phyloP scores from a whole-genome alignment of 2,329 filamentous ascomycete genomes.

The Fusarium buharicum region DNA sequence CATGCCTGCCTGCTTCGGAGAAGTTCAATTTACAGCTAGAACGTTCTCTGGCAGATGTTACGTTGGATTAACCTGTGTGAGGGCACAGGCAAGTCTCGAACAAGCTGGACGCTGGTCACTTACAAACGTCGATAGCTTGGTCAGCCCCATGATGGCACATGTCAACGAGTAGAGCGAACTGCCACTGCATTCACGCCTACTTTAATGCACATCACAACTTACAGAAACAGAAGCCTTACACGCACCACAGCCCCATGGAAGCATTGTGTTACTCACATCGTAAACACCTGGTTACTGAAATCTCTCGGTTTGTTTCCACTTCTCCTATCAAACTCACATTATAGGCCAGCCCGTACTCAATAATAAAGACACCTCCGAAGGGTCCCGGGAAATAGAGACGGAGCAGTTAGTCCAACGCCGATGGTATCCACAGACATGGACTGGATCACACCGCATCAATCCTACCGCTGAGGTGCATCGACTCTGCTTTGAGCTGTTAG shows the following conservation, averaged over 20 bases:
- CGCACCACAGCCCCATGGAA: background rate
- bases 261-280: background rate
- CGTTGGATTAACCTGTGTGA: background rate
- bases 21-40: background rate
- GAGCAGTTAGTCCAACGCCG: conserved; percentile 13
- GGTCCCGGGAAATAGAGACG: conserved; percentile 17
- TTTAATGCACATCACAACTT: background rate
- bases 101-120: conserved; percentile 1
- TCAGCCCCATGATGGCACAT: conserved; percentile 32
- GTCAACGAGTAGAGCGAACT: conserved; percentile 17
- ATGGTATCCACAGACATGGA: conserved; percentile 35
- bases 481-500: conserved; percentile 26
- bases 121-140: conserved; percentile 8
- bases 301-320: too few species aligned
- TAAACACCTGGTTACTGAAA: background rate
- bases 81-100: background rate
- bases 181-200: conserved; percentile 28
- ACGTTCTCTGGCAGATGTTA: conserved; percentile 2
- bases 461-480: conserved; percentile 25
- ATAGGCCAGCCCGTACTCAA: conserved; percentile 1
- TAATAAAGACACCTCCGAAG: conserved; percentile 10
- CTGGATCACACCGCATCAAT: conserved; percentile 35
- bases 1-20: background rate
- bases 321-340: background rate
- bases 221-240: background rate